phyloP scores from a whole-genome alignment of 768 basidiomycete species.

The Chlorophyllum brunneum region DNA sequence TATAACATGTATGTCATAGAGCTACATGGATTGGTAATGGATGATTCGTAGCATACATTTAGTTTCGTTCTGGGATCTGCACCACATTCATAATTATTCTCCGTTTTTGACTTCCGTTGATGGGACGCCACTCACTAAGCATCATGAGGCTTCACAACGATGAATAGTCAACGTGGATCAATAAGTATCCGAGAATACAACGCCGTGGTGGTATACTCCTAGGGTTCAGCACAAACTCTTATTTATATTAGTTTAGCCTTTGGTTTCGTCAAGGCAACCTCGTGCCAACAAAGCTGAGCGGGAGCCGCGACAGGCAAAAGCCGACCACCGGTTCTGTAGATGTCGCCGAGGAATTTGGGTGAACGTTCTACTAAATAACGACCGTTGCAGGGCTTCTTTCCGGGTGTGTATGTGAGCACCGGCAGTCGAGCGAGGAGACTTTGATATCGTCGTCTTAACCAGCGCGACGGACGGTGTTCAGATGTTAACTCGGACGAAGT shows the following conservation, averaged over 20 bases:
- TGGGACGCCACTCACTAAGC: no score
- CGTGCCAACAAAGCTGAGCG: conserved; percentile 33
- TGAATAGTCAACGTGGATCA: background rate
- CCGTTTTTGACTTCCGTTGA: no score
- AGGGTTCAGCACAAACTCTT: no score
- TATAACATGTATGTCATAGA: conserved; percentile 91
- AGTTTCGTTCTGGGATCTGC: background rate
- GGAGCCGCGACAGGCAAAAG: conserved; percentile 25
- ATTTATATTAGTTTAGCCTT: conserved; percentile 2
- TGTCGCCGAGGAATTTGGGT: conserved; percentile 23
- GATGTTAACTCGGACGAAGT: background rate
- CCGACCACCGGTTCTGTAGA: conserved; percentile 20
- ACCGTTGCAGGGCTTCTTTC: conserved; percentile 10
- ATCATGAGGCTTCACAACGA: no score
- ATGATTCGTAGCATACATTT: conserved; percentile 24
- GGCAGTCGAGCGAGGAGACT: conserved; percentile 60
- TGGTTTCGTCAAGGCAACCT: conserved; percentile 4
- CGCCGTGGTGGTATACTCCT: background rate
- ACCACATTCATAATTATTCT: no score
- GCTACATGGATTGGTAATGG: conserved; percentile 75
- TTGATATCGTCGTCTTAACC: conserved; percentile 54
- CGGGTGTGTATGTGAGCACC: conserved; percentile 36
- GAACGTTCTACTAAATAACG: conserved; percentile 30
- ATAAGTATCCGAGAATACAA: background rate
- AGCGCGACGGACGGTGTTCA: conserved; percentile 36